Evolutionary conservation across 2,329 filamentous ascomycete species (phyloP), one percentile per base, ranked within the genome.

Genomic region (Talaromyces islandicus): DNA sequence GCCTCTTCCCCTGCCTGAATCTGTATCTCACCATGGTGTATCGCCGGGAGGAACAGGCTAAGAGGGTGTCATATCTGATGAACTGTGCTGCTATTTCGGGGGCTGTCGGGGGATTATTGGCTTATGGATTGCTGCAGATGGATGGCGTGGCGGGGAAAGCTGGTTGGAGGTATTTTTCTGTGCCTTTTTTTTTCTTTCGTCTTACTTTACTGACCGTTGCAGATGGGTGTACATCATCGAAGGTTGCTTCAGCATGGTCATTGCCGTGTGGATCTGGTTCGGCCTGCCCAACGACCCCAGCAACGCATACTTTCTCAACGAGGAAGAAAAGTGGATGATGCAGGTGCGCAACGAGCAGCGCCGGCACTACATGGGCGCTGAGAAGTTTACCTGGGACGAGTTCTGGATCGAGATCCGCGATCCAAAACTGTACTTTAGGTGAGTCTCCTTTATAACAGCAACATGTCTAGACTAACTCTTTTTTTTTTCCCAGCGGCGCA

Each of bases 281-380:
- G 73, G 74, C 0, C 69, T 83, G 32, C 80, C 81, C 1, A 79
- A 79, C 43, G 74, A 81, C 54, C 77, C 78, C 0, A 70, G 71
- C 0, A 75, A 75, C 1, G 80, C 81, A 2, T 81, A 78, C 63
- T 84, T 83, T 60, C 70, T 83, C 38, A 80, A 65, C 38, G 69
- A 70, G 1, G 77, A 81, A 54, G 79, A 84, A 64, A 79, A 75
- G 64, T 72, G 74, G 56, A 74, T 84, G 69, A 83, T 84, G 80
- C 69, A 72, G 7, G 70, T 80, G 27, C 77, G 82, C 7, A 76
- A 75, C 46, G 72, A 74, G 21, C 79, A 80, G 60, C 69, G 75
- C 4, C 72, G 71, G 1, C 73, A 76, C 56, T 84, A 84, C 61
- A 80, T 80, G 74, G 80, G 81, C 38, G 75, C 71, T 41, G 78